These are phyloP conservation scores for Flammula alnicola DNA, from an alignment of 1,284 basidiomycete species.

Conservation along the genomic window DNA sequence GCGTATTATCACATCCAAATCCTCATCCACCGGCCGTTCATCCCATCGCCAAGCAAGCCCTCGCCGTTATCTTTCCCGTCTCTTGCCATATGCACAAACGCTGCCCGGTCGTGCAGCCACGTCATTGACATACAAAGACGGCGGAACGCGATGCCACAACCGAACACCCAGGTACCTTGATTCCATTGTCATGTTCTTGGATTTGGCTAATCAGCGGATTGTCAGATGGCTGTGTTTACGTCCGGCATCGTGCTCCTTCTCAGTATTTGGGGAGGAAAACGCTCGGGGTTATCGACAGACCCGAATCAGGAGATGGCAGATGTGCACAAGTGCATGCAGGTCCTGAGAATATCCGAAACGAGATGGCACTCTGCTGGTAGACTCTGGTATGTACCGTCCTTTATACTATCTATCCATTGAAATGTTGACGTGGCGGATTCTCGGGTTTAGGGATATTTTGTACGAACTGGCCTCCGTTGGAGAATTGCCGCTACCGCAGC, in stretches of 20 bases:
- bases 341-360: slow-evolving; percentile 57
- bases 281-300: slow-evolving; percentile 56
- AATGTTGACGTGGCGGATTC: too few relatives aligned
- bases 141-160: too few relatives aligned
- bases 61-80: slow-evolving; percentile 68
- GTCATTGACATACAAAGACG: too few relatives aligned
- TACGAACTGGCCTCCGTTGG: too few relatives aligned
- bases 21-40: slow-evolving; percentile 85
- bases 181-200: too few relatives aligned
- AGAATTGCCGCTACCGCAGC: too few relatives aligned
- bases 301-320: slow-evolving; percentile 70
- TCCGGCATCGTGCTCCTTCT: slow-evolving; percentile 72
- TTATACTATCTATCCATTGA: neutral
- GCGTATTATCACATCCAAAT: too few relatives aligned
- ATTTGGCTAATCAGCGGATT: too few relatives aligned
- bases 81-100: slow-evolving; percentile 83
- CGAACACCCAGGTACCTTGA: too few relatives aligned
- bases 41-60: slow-evolving; percentile 65
- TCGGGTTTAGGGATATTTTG: slow-evolving; percentile 61
- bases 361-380: slow-evolving; percentile 41
- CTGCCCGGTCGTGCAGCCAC: slow-evolving; percentile 79
- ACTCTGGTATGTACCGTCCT: slow-evolving; percentile 29
- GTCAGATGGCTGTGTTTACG: slow-evolving; percentile 57
- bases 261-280: slow-evolving; percentile 76
- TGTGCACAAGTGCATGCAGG: slow-evolving; percentile 71